A percentile compares a stretch with the other conserved stretches of the same genome.
Evolutionary conservation across 106 monocot genomes (phyloP).

Genomic region (Acorus gramineus): DNA sequence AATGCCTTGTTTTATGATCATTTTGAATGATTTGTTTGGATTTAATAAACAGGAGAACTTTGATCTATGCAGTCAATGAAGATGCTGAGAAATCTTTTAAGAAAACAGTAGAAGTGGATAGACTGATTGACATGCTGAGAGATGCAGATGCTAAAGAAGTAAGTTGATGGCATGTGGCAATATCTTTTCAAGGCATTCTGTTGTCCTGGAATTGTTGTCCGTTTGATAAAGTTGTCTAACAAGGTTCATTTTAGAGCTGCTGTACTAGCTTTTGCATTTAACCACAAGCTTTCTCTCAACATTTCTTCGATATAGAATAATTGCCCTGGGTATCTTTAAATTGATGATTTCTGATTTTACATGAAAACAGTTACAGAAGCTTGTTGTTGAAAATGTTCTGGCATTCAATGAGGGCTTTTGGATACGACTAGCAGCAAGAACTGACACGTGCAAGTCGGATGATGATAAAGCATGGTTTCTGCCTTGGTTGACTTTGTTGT

Average conservation of each 20-base stretch:
- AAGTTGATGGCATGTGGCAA: slow-evolving; percentile 16
- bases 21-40: slow-evolving; percentile 6
- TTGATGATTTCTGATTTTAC: not conserved
- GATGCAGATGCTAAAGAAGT: slow-evolving; percentile 73
- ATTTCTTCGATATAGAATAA: too few relatives aligned
- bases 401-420: slow-evolving; percentile 75
- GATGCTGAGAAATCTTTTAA: slow-evolving; percentile 81
- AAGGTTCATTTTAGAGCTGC: too few relatives aligned
- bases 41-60: slow-evolving; percentile 46
- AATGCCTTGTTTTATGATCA: too few relatives aligned
- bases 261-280: too few relatives aligned
- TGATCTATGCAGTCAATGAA: slow-evolving; percentile 48
- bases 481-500: slow-evolving; percentile 19
- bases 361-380: slow-evolving; percentile 55
- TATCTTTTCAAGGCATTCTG: not conserved
- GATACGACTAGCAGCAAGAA: slow-evolving; percentile 88
- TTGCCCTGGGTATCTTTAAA: not conserved
- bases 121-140: slow-evolving; percentile 72
- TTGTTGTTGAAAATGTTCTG: slow-evolving; percentile 85
- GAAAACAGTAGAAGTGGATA: slow-evolving; percentile 81
- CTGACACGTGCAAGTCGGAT: slow-evolving; percentile 86
- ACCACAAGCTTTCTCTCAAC: too few relatives aligned
- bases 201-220: not conserved
- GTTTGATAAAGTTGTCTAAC: too few relatives aligned
- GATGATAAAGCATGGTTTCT: slow-evolving; percentile 95